Evolutionary conservation across 306 rosid genomes (phyloP).

Genomic region (Lablab purpureus): DNA sequence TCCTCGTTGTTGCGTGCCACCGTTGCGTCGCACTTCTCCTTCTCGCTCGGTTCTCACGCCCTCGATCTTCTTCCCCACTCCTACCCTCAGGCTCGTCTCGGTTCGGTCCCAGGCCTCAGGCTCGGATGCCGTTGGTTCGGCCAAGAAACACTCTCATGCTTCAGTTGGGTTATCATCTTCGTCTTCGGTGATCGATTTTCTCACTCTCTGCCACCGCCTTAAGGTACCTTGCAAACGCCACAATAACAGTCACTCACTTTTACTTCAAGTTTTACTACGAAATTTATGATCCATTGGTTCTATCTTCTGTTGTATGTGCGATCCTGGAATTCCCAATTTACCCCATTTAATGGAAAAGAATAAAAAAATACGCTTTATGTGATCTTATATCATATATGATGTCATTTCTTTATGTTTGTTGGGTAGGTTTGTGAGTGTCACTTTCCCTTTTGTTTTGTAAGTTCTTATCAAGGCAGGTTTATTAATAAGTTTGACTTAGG

Average conservation of each 20-base stretch:
- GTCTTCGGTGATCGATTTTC: constrained; percentile 77
- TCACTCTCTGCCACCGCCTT: constrained; percentile 81
- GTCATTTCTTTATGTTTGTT: constrained; percentile 1
- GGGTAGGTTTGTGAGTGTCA: neutral
- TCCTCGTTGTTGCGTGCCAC: constrained; percentile 52
- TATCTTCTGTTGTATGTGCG: neutral
- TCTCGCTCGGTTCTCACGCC: constrained; percentile 46
- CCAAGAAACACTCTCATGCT: constrained; percentile 46
- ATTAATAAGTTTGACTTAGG: neutral
- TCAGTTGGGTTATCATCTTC: constrained; percentile 53
- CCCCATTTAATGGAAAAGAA: neutral
- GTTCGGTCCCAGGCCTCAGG: constrained; percentile 61
- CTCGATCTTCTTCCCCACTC: constrained; percentile 41
- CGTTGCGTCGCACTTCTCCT: constrained; percentile 50
- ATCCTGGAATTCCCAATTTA: constrained; percentile 25
- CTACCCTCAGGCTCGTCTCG: constrained; percentile 50
- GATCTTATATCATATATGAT: neutral
- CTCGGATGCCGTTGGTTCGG: constrained; percentile 52
- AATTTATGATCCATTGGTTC: neutral
- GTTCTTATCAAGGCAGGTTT: too few species aligned
- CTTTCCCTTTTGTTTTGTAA: too few species aligned
- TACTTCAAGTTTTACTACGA: neutral
- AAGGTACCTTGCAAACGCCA: constrained; percentile 56
- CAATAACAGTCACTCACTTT: neutral
- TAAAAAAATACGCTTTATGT: neutral